Evolutionary conservation across 352 stramenopile genomes (phyloP).

Genomic region (Porosira glacialis): DNA sequence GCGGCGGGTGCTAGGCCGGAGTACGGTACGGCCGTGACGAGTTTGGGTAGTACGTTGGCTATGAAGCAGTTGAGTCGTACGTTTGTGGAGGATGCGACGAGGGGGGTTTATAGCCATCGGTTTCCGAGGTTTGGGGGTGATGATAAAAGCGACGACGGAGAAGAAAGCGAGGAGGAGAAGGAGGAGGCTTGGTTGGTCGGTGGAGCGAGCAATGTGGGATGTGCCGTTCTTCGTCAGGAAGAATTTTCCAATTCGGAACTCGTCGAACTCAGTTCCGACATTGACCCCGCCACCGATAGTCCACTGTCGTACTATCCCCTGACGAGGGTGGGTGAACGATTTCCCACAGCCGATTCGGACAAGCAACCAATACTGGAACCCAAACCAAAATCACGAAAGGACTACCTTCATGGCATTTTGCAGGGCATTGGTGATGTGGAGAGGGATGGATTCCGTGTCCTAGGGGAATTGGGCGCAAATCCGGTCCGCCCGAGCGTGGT

Average conservation of each 20-base stretch:
- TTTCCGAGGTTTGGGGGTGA: slow-evolving; percentile 54
- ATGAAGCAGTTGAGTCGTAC: slow-evolving; percentile 73
- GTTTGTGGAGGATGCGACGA: slow-evolving; percentile 71
- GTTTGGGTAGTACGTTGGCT: slow-evolving; percentile 70
- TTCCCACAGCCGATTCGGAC: slow-evolving; percentile 67
- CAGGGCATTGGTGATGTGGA: slow-evolving; percentile 78
- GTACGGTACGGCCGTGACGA: slow-evolving; percentile 68
- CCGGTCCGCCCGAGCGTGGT: slow-evolving; percentile 52
- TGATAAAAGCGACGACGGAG: slow-evolving; percentile 18
- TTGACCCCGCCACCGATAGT: slow-evolving; percentile 63
- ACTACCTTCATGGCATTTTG: slow-evolving; percentile 77
- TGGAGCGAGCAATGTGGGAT: slow-evolving; percentile 79
- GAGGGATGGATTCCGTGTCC: slow-evolving; percentile 64
- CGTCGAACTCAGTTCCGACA: slow-evolving; percentile 48
- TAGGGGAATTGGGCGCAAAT: slow-evolving; percentile 65
- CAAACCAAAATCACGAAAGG: slow-evolving; percentile 51
- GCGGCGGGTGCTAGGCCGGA: slow-evolving; percentile 41
- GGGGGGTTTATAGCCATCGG: slow-evolving; percentile 77
- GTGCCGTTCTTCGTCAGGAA: slow-evolving; percentile 67
- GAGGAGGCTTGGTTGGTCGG: slow-evolving; percentile 70
- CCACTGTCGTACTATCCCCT: slow-evolving; percentile 73
- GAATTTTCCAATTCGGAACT: slow-evolving; percentile 75
- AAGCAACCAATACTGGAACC: slow-evolving; percentile 72
- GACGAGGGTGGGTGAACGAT: slow-evolving; percentile 71
- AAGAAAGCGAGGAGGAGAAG: slow-evolving; percentile 20